A percentile compares a stretch with the other conserved stretches of the same genome.
Evolutionary conservation across 1,284 basidiomycete genomes (phyloP).

Genomic region (Cryptococcus hybrid): DNA sequence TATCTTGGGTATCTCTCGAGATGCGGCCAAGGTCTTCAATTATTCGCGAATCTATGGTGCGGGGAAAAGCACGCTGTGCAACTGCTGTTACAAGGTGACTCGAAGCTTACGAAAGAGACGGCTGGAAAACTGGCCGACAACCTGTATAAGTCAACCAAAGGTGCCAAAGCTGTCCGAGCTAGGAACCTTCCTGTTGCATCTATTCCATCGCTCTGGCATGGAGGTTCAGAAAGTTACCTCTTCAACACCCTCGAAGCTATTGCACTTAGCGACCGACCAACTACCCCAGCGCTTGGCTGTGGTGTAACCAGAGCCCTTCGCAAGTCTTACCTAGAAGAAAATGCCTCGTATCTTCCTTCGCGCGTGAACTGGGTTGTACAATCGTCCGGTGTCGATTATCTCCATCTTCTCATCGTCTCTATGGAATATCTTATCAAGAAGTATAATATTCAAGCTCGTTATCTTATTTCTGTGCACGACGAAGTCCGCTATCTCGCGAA

Average conservation of each 20-base stretch:
- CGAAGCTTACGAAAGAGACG: constrained; percentile 71
- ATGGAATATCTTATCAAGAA: constrained; percentile 85
- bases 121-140: constrained; percentile 80
- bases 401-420: constrained; percentile 91
- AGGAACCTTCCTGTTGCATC: constrained; percentile 21
- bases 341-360: constrained; percentile 83
- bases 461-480: constrained; percentile 96
- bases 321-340: constrained; percentile 72
- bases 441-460: constrained; percentile 86
- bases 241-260: constrained; percentile 99
- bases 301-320: constrained; percentile 90
- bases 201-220: constrained; percentile 84
- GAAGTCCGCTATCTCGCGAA: constrained; percentile 91
- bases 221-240: constrained; percentile 94
- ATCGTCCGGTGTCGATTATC: constrained; percentile 96
- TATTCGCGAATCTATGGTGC: constrained; percentile 99
- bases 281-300: constrained; percentile 91
- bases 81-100: constrained; percentile 81
- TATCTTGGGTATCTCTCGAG: constrained; percentile 89
- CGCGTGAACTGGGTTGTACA: constrained; percentile 99
- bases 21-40: constrained; percentile 99
- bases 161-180: constrained; percentile 69
- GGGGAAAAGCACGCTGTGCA: constrained; percentile 89
- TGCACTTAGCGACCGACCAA: constrained; percentile 79
- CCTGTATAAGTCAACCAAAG: constrained; percentile 92